phyloP scores from a whole-genome alignment of 2,329 filamentous ascomycete species.

The Aspergillus tubingensis region DNA sequence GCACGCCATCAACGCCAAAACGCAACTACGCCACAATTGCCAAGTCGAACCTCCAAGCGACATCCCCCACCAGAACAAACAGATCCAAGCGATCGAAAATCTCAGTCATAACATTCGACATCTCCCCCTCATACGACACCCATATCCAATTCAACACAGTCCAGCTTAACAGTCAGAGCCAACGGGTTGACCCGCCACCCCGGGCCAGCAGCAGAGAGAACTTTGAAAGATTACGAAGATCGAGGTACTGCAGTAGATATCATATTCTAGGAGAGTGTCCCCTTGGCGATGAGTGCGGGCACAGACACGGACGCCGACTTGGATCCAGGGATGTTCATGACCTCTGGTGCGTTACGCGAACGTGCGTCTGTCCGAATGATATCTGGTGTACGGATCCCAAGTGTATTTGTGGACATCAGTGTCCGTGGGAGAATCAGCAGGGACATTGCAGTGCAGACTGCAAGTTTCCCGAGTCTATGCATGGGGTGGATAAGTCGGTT shows the following conservation, averaged over 20 bases:
- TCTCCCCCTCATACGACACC: slow-evolving; percentile 1
- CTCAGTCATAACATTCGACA: not conserved
- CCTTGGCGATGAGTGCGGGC: slow-evolving; percentile 24
- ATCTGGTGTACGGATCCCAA: slow-evolving; percentile 30
- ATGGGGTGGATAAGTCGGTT: slow-evolving; percentile 22
- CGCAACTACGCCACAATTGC: slow-evolving; percentile 20
- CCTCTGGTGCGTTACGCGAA: slow-evolving; percentile 34
- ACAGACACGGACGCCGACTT: slow-evolving; percentile 30
- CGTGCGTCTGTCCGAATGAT: slow-evolving; percentile 29
- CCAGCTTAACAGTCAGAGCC: not conserved
- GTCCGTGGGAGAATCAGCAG: slow-evolving; percentile 17
- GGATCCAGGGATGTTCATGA: slow-evolving; percentile 24
- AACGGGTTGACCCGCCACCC: slow-evolving; percentile 1
- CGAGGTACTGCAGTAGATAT: slow-evolving; percentile 38
- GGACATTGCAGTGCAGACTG: slow-evolving; percentile 20
- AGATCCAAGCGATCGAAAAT: not conserved
- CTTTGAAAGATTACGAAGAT: not conserved
- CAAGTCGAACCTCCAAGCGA: not conserved
- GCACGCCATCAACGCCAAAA: slow-evolving; percentile 16
- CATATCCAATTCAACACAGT: not conserved
- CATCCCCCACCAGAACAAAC: not conserved
- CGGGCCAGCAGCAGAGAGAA: not conserved
- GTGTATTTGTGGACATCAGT: slow-evolving; percentile 33
- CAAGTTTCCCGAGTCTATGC: slow-evolving; percentile 23
- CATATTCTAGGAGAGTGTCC: slow-evolving; percentile 31